Base-by-base conservation (phyloP, 2,329 filamentous ascomycete species). In the Epichloe scottii region DNA sequence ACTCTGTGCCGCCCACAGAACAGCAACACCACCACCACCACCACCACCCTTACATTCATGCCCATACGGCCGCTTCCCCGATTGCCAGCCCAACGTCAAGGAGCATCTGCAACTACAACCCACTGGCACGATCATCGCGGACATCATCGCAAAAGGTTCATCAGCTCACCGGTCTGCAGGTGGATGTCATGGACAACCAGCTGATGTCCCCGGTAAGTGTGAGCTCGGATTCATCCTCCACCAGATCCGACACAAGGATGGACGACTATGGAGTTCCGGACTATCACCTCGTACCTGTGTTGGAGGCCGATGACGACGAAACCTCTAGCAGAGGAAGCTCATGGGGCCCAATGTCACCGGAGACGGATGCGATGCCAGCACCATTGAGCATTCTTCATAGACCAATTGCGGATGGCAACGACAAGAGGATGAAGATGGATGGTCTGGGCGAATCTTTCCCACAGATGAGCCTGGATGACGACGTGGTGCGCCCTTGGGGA, bases 161-260 rank as follows among this genome's bases (percentile, higher is more conserved):
- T 35, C 68, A 71, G 55, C 62, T 74, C 14, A 73, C 62, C 5
- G 71, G 71, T 1, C 60, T 67, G 30, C 66, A 70, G 40, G 43
- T 72, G n/a, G 61, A 63, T 45, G 53, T 63, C 17, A 53, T 53
- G 55, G 52, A 58, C 19, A 52, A 54, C 15, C 43, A 43, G 11
- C 17, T 42, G 12, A 12, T 40, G 10, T 39, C 10, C 14, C 33
- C 26, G n/a, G 42, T 34, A 8, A 47, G 35, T 23, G 39, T 14
- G 21, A 50, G 46, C 30, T 53, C 56, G 33, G 53, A 53, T 19
- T 38, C 48, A 6, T 53, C 49, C 8, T 53, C 50, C 35, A 43
- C 7, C 33, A n/a, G 45, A n/a, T 50, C 47, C 11, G 33, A 41
- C 7, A 15, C 38, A 33, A 44, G 26, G 12, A 37, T 48, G 11